Percentiles rank a stretch among this genome's conserved stretches.
These are phyloP conservation scores for Ophiorrhiza pumila DNA, from an alignment of 257 asterid species.

Conservation along the genomic window DNA sequence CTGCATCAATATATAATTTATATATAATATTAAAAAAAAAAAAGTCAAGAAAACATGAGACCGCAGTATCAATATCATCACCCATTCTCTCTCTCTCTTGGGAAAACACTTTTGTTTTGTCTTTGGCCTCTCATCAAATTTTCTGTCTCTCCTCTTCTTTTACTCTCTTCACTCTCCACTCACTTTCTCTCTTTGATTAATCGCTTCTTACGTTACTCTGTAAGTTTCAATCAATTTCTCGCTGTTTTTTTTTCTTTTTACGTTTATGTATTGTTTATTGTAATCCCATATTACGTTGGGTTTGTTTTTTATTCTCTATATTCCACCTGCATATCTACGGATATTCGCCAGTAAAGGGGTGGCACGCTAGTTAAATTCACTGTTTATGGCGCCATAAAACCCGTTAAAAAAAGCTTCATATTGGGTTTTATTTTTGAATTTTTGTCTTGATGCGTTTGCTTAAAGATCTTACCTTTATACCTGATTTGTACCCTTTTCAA, in stretches of 20 bases:
- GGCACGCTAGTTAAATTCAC: neutral
- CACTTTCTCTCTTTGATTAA: neutral
- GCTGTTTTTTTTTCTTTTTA: neutral
- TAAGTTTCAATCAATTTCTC: constrained; percentile 6
- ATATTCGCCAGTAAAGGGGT: neutral
- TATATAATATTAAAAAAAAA: too few relatives aligned
- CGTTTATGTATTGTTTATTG: neutral
- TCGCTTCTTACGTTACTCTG: neutral
- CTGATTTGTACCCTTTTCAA: neutral
- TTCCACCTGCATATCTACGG: neutral
- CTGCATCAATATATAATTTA: too few relatives aligned
- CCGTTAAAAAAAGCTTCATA: neutral
- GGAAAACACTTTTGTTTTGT: constrained; percentile 15
- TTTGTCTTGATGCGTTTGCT: neutral
- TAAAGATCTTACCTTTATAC: constrained; percentile 20
- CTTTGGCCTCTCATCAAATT: constrained; percentile 8
- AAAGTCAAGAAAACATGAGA: constrained; percentile 8
- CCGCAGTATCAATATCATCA: constrained; percentile 10
- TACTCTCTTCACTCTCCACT: constrained; percentile 13
- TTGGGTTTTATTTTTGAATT: neutral
- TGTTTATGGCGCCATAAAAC: neutral
- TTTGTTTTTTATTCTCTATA: neutral
- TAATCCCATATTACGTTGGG: neutral
- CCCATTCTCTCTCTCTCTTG: constrained; percentile 13
- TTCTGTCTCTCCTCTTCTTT: constrained; percentile 9